These are phyloP conservation scores for Botryotinia convoluta DNA, from an alignment of 2,329 filamentous ascomycete genomes.

Conservation along the genomic window DNA sequence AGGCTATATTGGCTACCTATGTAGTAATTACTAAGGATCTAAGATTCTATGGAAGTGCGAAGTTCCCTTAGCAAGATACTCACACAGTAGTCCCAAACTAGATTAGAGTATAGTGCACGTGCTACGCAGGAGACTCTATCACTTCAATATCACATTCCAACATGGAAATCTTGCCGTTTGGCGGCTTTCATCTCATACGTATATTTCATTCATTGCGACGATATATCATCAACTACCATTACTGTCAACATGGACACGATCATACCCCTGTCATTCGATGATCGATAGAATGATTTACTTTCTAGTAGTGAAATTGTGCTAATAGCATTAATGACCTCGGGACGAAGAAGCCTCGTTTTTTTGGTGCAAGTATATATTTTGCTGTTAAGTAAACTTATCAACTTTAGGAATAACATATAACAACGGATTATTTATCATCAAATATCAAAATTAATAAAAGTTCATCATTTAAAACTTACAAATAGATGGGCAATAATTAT, in stretches of 20 bases:
- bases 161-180: neutral
- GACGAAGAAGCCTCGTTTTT: neutral
- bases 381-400: neutral
- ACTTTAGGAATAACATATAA: neutral
- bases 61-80: neutral
- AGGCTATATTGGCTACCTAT: too few relatives aligned
- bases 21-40: too few relatives aligned
- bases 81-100: neutral
- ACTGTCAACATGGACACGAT: neutral
- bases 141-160: neutral
- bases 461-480: neutral
- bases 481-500: neutral
- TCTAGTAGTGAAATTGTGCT: neutral
- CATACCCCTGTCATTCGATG: neutral
- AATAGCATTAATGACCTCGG: neutral
- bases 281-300: neutral
- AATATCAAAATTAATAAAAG: neutral
- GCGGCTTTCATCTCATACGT: neutral
- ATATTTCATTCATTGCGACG: neutral
- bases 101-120: neutral
- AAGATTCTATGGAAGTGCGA: too few relatives aligned
- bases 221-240: neutral
- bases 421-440: neutral
- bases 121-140: neutral
- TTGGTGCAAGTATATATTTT: neutral